Conservation (phyloP, 192 early-diverging fungal genomes). For the Coemansia furcata region DNA sequence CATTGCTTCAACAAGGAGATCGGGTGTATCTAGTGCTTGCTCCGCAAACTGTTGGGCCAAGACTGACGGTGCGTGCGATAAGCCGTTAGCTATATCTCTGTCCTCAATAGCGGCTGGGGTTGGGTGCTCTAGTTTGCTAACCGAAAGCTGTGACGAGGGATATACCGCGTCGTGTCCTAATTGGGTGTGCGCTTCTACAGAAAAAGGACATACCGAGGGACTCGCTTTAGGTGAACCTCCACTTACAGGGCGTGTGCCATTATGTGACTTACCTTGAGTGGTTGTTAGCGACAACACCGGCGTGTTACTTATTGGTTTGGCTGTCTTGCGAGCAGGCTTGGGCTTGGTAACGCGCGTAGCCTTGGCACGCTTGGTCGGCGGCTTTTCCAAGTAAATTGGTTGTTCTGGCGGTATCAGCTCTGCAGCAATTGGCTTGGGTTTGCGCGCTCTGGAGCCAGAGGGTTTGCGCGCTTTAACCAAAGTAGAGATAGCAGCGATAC, state of each 20-base stretch:
- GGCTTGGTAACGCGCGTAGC: not conserved
- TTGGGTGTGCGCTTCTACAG: not conserved
- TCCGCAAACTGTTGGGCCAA: not conserved
- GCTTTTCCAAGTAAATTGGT: not conserved
- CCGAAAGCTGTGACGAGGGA: not conserved
- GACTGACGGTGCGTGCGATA: not conserved
- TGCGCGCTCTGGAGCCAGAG: not conserved
- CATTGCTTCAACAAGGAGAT: not conserved
- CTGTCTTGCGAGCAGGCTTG: slow-evolving; percentile 11
- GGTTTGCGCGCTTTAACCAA: not conserved
- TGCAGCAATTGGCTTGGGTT: not conserved
- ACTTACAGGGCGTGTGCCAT: no score
- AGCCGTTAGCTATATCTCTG: not conserved
- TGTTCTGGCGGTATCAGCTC: not conserved
- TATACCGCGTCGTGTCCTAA: not conserved
- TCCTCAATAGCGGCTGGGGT: not conserved
- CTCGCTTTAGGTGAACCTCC: not conserved
- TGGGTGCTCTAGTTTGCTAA: not conserved
- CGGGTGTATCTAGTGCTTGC: not conserved
- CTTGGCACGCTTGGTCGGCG: not conserved
- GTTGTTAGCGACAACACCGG: not conserved
- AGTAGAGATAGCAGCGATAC: not conserved
- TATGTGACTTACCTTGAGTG: not conserved
- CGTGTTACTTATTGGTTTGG: not conserved
- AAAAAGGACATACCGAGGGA: not conserved